A percentile compares a stretch with the other conserved stretches of the same genome.
phyloP scores from a whole-genome alignment of 176 grass and related monocot species.

The Eleusine indica region DNA sequence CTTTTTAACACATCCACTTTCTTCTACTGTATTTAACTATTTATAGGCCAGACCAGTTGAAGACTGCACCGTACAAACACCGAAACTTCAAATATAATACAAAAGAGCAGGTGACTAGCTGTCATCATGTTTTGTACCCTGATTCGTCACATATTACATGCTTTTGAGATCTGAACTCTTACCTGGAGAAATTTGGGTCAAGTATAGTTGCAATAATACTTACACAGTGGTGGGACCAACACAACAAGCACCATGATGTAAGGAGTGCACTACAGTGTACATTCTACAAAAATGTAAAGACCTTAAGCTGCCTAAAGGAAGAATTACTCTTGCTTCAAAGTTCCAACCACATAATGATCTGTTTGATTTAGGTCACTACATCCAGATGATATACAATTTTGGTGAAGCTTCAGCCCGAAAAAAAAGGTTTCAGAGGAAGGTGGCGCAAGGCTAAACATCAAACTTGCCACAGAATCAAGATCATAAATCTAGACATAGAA shows the following conservation, averaged over 20 bases:
- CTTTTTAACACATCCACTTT: slow-evolving; percentile 13
- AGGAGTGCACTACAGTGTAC: not conserved
- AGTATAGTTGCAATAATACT: not conserved
- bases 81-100: slow-evolving; percentile 16
- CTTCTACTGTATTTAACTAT: slow-evolving; percentile 44
- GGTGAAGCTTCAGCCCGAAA: not conserved
- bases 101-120: slow-evolving; percentile 18
- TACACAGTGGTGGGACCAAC: not conserved
- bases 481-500: not conserved
- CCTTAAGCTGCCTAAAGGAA: not conserved
- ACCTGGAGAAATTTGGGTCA: not conserved
- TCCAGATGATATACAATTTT: not conserved
- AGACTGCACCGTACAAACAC: slow-evolving; percentile 30
- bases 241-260: not conserved
- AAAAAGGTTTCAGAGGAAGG: not conserved
- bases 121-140: not conserved
- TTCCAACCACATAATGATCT: not conserved
- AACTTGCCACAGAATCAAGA: not conserved
- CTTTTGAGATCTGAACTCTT: slow-evolving; percentile 35
- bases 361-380: not conserved
- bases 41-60: slow-evolving; percentile 46
- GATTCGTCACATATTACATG: slow-evolving; percentile 27
- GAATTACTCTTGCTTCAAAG: not conserved
- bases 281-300: not conserved
- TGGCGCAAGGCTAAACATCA: not conserved